Evolutionary conservation across 306 rosid species (phyloP).

Genomic region (Hippophae rhamnoides): DNA sequence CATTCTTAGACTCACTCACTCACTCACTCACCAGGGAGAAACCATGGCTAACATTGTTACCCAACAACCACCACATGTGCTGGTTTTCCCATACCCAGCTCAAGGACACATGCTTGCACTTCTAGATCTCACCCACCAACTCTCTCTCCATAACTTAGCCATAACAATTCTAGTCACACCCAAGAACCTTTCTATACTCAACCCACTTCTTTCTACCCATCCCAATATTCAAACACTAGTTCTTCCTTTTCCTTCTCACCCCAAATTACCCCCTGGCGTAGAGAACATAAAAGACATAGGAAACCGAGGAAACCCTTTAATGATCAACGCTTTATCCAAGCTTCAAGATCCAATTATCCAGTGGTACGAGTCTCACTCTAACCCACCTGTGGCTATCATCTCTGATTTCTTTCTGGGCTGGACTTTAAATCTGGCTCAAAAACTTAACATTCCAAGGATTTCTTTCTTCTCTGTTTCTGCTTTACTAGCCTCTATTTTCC

Average conservation of each 20-base stretch:
- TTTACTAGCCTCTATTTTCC: constrained; percentile 1
- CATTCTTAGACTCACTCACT: too few relatives aligned
- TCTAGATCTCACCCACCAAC: constrained; percentile 45
- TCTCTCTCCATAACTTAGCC: constrained; percentile 26
- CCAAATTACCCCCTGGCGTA: constrained; percentile 32
- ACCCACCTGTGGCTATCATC: constrained; percentile 41
- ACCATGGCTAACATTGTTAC: too few relatives aligned
- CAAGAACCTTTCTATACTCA: constrained; percentile 37
- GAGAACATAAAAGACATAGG: constrained; percentile 53
- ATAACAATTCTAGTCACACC: constrained; percentile 55
- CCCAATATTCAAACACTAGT: constrained; percentile 34
- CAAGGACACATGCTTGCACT: constrained; percentile 61
- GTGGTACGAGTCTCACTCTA: constrained; percentile 40
- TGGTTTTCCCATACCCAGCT: constrained; percentile 62
- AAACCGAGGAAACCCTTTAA: constrained; percentile 35
- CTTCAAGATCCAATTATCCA: constrained; percentile 26
- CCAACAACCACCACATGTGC: constrained; percentile 26
- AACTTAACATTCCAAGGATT: constrained; percentile 29
- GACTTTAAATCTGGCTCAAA: constrained; percentile 27
- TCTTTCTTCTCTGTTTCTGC: constrained; percentile 20
- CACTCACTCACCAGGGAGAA: too few relatives aligned
- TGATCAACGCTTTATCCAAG: constrained; percentile 22
- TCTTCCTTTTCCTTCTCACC: constrained; percentile 64
- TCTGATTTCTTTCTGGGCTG: constrained; percentile 53
- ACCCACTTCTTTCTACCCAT: constrained; percentile 41